These are phyloP conservation scores for Termitomyces sp. DNA, from an alignment of 768 basidiomycete species.

Conservation along the genomic window DNA sequence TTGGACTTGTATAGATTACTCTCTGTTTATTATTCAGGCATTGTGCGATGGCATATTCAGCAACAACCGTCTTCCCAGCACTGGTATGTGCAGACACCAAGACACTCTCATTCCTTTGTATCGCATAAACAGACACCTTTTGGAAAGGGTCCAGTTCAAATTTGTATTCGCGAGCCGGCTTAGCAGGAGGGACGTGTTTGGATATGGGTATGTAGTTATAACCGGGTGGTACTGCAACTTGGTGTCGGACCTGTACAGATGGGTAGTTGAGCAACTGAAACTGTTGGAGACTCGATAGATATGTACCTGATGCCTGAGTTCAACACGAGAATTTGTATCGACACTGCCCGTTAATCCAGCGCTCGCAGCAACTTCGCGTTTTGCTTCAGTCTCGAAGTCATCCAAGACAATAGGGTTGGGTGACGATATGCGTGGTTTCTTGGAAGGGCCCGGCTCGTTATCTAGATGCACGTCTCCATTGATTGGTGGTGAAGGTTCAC, in stretches of 20 bases:
- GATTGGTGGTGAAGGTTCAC: constrained; percentile 8
- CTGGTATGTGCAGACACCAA: constrained; percentile 98
- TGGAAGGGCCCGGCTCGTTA: constrained; percentile 39
- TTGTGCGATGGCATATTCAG: constrained; percentile 98
- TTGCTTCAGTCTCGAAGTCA: constrained; percentile 92
- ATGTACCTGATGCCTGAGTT: constrained; percentile 76
- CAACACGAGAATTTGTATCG: constrained; percentile 63
- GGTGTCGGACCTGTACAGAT: constrained; percentile 74
- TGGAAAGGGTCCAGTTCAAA: constrained; percentile 98
- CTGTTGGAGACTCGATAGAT: background rate
- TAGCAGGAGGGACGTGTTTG: constrained; percentile 84
- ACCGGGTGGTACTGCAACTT: constrained; percentile 92
- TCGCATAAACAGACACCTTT: constrained; percentile 88
- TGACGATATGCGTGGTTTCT: constrained; percentile 56
- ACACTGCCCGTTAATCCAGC: constrained; percentile 79
- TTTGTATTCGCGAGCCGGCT: constrained; percentile 90
- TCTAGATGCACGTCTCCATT: constrained; percentile 19
- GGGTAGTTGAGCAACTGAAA: constrained; percentile 1
- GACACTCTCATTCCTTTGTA: constrained; percentile 96
- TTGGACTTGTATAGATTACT: constrained; percentile 98
- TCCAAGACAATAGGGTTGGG: constrained; percentile 81
- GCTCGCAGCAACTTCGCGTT: constrained; percentile 85
- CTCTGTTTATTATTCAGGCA: constrained; percentile 91
- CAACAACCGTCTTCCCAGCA: constrained; percentile 98
- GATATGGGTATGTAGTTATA: constrained; percentile 90